These are phyloP conservation scores for Beauveria brongniartii DNA, from an alignment of 2,329 filamentous ascomycete genomes.

Conservation along the genomic window DNA sequence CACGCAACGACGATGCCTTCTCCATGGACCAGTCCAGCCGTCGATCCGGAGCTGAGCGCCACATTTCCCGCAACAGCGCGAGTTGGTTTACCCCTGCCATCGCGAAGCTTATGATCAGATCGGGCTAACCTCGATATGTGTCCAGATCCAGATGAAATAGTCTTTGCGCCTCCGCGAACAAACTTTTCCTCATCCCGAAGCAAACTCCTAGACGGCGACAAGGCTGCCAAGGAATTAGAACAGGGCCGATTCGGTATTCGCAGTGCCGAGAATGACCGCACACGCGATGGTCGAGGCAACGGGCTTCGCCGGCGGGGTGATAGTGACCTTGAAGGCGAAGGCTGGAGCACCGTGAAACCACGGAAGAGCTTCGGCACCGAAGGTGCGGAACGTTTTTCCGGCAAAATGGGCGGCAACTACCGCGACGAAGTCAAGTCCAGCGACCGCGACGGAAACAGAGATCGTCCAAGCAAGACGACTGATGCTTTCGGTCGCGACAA, in stretches of 20 bases:
- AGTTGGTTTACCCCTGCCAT: conserved; percentile 35
- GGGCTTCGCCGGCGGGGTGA: conserved; percentile 46
- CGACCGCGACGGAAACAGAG: conserved; percentile 44
- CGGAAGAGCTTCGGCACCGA: conserved; percentile 67
- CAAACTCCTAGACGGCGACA: conserved; percentile 45
- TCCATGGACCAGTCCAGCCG: conserved; percentile 43
- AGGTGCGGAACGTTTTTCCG: conserved; percentile 62
- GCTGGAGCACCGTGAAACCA: conserved; percentile 67
- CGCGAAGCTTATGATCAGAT: background rate
- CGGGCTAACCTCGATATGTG: conserved; percentile 12
- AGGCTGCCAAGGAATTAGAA: conserved; percentile 42
- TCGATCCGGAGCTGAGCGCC: conserved; percentile 44
- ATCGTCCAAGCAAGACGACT: conserved; percentile 39
- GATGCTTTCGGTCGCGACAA: conserved; percentile 43
- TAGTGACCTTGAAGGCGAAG: conserved; percentile 55
- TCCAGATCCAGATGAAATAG: conserved; percentile 67
- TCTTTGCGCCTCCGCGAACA: conserved; percentile 77
- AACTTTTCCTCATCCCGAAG: conserved; percentile 72
- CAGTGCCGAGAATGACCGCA: conserved; percentile 39
- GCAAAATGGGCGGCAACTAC: conserved; percentile 50
- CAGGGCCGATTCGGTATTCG: conserved; percentile 56
- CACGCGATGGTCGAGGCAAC: conserved; percentile 38
- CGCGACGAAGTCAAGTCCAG: conserved; percentile 39
- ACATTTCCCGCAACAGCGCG: conserved; percentile 46
- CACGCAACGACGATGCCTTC: conserved; percentile 35